Evolutionary conservation across 2,329 filamentous ascomycete genomes (phyloP), one percentile per base, ranked within the genome.

Genomic region (Epichloe brachyelytri): DNA sequence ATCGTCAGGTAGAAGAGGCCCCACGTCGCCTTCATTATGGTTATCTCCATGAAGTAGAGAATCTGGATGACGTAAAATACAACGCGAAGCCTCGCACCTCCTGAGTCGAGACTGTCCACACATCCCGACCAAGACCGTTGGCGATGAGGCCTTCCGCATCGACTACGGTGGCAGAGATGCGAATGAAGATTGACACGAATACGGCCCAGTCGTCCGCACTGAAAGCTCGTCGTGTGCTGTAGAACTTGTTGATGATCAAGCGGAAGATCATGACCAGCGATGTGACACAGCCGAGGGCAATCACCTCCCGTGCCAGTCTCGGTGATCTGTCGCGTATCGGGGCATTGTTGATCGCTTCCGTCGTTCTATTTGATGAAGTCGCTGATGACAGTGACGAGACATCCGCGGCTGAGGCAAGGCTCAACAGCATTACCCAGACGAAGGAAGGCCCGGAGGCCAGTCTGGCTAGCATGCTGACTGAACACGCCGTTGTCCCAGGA

Each of bases 1-100:
- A 76, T 70, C 46, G 70, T 68, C 30, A 71, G 62, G 57, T 75
- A 75, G 59, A 77, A 73, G 55, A 72, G 62, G 7, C 76, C 63
- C 37, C 77, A 64, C 4, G 72, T 69, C 22, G 71, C 59, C 53
- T 75, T 73, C 22, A 71, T 66, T 48, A 72, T 59, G 36, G 66
- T 61, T 15, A 72, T 57, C n/a, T 67, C 60, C 5, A 60, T 51
- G 58, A 74, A 72, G 57, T 74, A 72, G 43, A 72, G 40, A 22
- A 59, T 48, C 40, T 65, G 63, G 53, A 63, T 62, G 53, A 62
- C 58, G 53, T 67, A 73, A 20, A 63, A 52, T 60, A 63, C 19
- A 63, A 58, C 2, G 66, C 53, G 41, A 75, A 69, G 1, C 59
- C 56, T 40, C 68, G 69, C 34, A 48, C 15, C 5, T 26, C 19